These are phyloP conservation scores for Pichia sp. DNA, from an alignment of 1,139 yeast genomes.

Conservation along the genomic window DNA sequence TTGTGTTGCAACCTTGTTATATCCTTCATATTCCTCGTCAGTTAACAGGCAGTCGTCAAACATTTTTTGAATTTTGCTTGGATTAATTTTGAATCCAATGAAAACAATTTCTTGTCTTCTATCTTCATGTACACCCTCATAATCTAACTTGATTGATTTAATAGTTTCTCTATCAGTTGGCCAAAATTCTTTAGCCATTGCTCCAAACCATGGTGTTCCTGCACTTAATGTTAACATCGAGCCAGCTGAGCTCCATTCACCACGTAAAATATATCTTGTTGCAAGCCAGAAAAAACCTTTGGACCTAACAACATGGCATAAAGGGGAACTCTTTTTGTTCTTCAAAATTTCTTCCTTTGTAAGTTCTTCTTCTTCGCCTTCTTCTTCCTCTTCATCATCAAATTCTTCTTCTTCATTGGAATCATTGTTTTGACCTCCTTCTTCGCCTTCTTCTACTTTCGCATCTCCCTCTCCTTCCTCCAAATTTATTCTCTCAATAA, in stretches of 20 bases:
- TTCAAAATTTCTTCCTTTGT: conserved; percentile 11
- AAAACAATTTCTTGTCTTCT: conserved; percentile 41
- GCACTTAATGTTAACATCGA: conserved; percentile 39
- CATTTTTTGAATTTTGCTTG: conserved; percentile 25
- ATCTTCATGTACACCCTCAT: conserved; percentile 37
- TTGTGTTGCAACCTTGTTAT: conserved; percentile 28
- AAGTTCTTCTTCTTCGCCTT: conserved; percentile 4
- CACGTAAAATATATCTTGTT: conserved; percentile 35
- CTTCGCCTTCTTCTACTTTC: conserved; percentile 21
- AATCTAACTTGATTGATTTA: conserved; percentile 32
- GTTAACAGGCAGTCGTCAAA: conserved; percentile 36
- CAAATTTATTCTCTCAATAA: conserved; percentile 15
- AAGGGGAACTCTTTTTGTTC: conserved; percentile 35
- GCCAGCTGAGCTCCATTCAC: conserved; percentile 45
- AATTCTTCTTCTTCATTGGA: conserved; percentile 14
- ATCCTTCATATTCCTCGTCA: conserved; percentile 32
- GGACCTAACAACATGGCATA: conserved; percentile 36
- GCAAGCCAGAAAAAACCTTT: conserved; percentile 47
- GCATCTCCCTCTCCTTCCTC: conserved; percentile 6
- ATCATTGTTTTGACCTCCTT: too few relatives aligned
- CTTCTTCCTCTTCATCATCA: conserved; percentile 23
- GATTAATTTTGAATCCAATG: conserved; percentile 36
- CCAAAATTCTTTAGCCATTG: conserved; percentile 33
- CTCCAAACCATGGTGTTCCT: conserved; percentile 42
- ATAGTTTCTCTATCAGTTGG: conserved; percentile 29